These are phyloP conservation scores for Akanthomyces muscarius DNA, from an alignment of 2,329 filamentous ascomycete species.

Conservation along the genomic window DNA sequence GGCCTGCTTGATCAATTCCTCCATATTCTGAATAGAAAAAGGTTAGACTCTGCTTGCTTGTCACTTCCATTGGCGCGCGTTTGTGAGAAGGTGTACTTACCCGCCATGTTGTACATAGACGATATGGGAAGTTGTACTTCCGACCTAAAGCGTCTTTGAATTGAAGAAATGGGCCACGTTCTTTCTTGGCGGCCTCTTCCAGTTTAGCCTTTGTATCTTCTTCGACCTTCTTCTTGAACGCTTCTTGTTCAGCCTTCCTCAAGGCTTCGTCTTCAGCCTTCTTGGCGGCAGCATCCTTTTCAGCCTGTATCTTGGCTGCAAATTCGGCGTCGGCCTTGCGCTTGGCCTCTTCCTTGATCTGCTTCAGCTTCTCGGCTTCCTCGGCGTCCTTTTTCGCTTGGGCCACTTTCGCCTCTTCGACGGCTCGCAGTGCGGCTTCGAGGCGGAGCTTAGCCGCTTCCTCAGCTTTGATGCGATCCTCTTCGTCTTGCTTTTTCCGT, in stretches of 20 bases:
- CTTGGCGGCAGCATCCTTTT: constrained; percentile 21
- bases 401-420: constrained; percentile 39
- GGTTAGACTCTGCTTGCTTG: not conserved
- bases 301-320: constrained; percentile 27
- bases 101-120: constrained; percentile 78
- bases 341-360: constrained; percentile 37
- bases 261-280: constrained; percentile 35
- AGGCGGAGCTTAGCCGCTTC: constrained; percentile 41
- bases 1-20: constrained; percentile 79
- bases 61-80: not conserved
- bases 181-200: constrained; percentile 45
- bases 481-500: constrained; percentile 37
- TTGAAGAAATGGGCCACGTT: constrained; percentile 67
- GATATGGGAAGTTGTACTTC: constrained; percentile 89
- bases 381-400: constrained; percentile 41
- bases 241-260: constrained; percentile 35
- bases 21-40: constrained; percentile 62
- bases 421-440: constrained; percentile 40
- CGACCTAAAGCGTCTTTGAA: constrained; percentile 90
- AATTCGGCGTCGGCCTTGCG: constrained; percentile 35
- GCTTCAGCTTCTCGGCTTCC: constrained; percentile 38
- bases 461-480: constrained; percentile 41
- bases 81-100: constrained; percentile 46
- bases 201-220: constrained; percentile 50
- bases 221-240: constrained; percentile 46